Base-by-base conservation (phyloP, 2,329 filamentous ascomycete genomes). In the Aureobasidium sp. region DNA sequence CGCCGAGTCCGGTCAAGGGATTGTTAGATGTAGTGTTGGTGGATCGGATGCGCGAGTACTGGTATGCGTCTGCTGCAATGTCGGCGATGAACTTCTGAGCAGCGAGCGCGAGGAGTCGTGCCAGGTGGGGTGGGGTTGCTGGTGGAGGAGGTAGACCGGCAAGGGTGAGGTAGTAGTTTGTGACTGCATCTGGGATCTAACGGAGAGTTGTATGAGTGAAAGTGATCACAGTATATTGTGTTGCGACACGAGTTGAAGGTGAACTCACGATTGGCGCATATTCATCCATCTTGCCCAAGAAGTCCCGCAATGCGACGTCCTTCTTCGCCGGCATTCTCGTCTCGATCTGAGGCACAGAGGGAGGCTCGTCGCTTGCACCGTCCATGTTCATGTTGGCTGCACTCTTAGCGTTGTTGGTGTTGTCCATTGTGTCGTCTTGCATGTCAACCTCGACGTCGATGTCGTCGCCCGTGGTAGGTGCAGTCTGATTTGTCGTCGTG, bases 51-150 rank as follows among this genome's bases (percentile, higher is more conserved):
- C 93, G 90, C 64, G 89, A 91, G 81, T 97, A 97, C 77, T 99
- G 94, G 75, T 99, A 99, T 2, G 94, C 91, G 74, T 99, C 94
- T 62, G 94, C 92, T 1, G 94, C 94, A 67, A 99, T 91, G 74
- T 99, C 94, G 63, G 94, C 92, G 70, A 99, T 90, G 80, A 99
- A 99, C 74, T 99, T 99, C 73, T 99, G 94, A 0, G 94, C 96
- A n/a, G 94, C 94, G 9, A 99, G 88, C 2, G 94, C 93, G 47
- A 99, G 88, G 3, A 99, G 88, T 52, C 93, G 91, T 26, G 93
- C 91, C 32, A 99, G 88, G 63, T 92, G 90, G 23, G 88, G 88
- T 70, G 96, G 91, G 58, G 91, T 96, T 69, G 94, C 88, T 0
- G 91, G 92, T 44, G 93, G 91, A 1, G 93, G 93, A 37, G 94